These are phyloP conservation scores for Choiromyces venosus DNA, from an alignment of 495 filamentous ascomycete species.

Conservation along the genomic window DNA sequence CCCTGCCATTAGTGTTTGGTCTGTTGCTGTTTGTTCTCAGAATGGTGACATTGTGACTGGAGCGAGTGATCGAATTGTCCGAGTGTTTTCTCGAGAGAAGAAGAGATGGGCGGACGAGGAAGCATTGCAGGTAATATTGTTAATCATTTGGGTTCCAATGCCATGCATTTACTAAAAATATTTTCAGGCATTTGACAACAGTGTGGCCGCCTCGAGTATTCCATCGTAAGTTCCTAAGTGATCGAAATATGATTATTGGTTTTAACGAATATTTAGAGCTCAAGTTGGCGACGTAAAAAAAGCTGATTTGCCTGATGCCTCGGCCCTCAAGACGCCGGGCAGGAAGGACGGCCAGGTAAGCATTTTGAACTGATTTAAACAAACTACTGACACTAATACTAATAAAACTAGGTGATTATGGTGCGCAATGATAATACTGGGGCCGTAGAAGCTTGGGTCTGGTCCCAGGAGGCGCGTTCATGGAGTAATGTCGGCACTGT, in stretches of 20 bases:
- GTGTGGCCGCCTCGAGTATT: slow-evolving; percentile 75
- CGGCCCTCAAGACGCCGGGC: slow-evolving; percentile 75
- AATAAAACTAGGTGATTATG: slow-evolving; percentile 52
- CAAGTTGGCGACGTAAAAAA: slow-evolving; percentile 78
- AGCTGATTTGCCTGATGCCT: slow-evolving; percentile 76
- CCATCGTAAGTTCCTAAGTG: slow-evolving; percentile 56
- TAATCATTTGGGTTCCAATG: not conserved
- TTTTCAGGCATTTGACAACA: slow-evolving; percentile 63
- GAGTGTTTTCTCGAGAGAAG: slow-evolving; percentile 71
- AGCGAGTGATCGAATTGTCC: slow-evolving; percentile 79
- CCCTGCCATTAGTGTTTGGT: slow-evolving; percentile 95
- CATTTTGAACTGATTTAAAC: not conserved
- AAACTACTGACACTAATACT: not conserved
- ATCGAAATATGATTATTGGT: slow-evolving; percentile 2
- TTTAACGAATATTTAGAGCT: slow-evolving; percentile 19
- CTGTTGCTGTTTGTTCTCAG: slow-evolving; percentile 69
- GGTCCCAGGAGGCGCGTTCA: slow-evolving; percentile 65
- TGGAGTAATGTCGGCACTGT: slow-evolving; percentile 92
- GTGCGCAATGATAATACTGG: slow-evolving; percentile 74
- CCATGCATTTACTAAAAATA: not conserved
- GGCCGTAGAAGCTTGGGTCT: slow-evolving; percentile 71
- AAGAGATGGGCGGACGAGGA: slow-evolving; percentile 62
- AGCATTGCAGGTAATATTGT: slow-evolving; percentile 44
- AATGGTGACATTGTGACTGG: slow-evolving; percentile 90
- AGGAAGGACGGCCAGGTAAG: slow-evolving; percentile 87